These are phyloP conservation scores for Podospora anserina DNA, from an alignment of 495 filamentous ascomycete species.

Conservation along the genomic window DNA sequence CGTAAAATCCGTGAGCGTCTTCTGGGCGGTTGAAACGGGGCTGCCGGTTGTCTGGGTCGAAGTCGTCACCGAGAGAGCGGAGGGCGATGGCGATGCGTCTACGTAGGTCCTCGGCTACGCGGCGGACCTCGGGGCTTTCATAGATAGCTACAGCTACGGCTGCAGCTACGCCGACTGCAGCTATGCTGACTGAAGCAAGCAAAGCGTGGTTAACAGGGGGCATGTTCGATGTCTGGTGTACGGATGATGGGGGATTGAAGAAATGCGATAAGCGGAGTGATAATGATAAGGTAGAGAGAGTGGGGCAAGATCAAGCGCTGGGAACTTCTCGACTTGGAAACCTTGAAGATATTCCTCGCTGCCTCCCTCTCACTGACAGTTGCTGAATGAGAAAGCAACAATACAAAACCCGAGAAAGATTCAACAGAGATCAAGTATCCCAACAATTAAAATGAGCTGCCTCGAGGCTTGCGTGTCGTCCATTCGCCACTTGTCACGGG, in stretches of 20 bases:
- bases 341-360: neutral
- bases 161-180: constrained; percentile 70
- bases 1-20: constrained; percentile 55
- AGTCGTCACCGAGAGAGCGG: constrained; percentile 72
- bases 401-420: neutral
- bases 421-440: neutral
- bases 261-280: neutral
- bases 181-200: constrained; percentile 64
- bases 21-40: constrained; percentile 57
- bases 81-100: constrained; percentile 75
- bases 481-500: constrained; percentile 26
- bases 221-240: constrained; percentile 24
- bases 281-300: neutral
- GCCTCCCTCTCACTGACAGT: neutral
- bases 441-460: neutral
- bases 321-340: neutral
- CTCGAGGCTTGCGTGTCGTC: constrained; percentile 30
- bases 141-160: constrained; percentile 83
- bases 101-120: constrained; percentile 70
- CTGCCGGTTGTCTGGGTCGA: constrained; percentile 56
- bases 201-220: constrained; percentile 49
- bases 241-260: neutral
- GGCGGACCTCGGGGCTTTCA: constrained; percentile 75
- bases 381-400: neutral
- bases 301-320: neutral